These are phyloP conservation scores for Agastache rugosa DNA, from an alignment of 257 asterid genomes.

Conservation along the genomic window DNA sequence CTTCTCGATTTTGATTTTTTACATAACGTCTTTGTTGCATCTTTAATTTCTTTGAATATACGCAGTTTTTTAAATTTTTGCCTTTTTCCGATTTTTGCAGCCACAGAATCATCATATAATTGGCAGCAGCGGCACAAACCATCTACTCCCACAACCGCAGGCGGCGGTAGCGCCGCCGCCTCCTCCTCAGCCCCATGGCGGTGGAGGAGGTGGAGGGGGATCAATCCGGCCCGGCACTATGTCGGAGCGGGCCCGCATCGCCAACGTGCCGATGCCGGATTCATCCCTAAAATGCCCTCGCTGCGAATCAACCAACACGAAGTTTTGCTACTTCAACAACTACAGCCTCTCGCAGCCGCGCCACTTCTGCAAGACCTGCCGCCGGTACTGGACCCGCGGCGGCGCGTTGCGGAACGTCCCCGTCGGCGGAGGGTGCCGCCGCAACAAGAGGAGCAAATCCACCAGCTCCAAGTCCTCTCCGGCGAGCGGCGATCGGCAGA, in stretches of 20 bases:
- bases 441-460: slow-evolving; percentile 66
- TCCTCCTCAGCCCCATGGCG: slow-evolving; percentile 49
- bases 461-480: slow-evolving; percentile 68
- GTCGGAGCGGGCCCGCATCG: slow-evolving; percentile 90
- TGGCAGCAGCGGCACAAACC: slow-evolving; percentile 51
- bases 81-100: slow-evolving; percentile 40
- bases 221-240: slow-evolving; percentile 76
- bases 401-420: slow-evolving; percentile 86
- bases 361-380: slow-evolving; percentile 92
- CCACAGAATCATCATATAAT: slow-evolving; percentile 50
- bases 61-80: slow-evolving; percentile 32
- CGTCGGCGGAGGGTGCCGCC: slow-evolving; percentile 84
- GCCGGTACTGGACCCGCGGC: slow-evolving; percentile 90
- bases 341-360: slow-evolving; percentile 89
- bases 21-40: slow-evolving; percentile 12
- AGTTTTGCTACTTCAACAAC: slow-evolving; percentile 94
- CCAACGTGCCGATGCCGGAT: slow-evolving; percentile 84
- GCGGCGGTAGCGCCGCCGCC: slow-evolving; percentile 42
- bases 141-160: slow-evolving; percentile 35
- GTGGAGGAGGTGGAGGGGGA: slow-evolving; percentile 45
- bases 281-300: slow-evolving; percentile 87
- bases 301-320: slow-evolving; percentile 84
- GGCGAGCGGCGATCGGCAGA: slow-evolving; percentile 51
- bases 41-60: slow-evolving; percentile 51
- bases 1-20: slow-evolving; percentile 24